A percentile compares a stretch with the other conserved stretches of the same genome.
Conservation (phyloP, 2,329 filamentous ascomycete species). For the Claviceps maximensis region DNA sequence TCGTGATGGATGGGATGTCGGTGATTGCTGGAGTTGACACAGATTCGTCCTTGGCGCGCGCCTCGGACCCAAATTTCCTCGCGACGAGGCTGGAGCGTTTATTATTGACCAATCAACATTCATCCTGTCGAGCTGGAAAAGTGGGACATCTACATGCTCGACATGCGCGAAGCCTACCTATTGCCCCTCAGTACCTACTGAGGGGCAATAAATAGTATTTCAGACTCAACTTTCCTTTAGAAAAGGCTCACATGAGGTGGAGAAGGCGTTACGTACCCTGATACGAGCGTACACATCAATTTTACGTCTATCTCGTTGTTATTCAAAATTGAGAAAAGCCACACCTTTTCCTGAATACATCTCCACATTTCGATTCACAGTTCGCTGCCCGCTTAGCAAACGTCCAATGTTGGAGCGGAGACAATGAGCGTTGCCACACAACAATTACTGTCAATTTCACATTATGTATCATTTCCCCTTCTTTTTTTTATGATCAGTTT, state of each 20-base stretch:
- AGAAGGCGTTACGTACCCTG: background rate
- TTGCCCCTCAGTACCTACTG: no score
- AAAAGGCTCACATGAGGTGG: background rate
- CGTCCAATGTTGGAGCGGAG: background rate
- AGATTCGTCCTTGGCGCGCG: slow-evolving; percentile 8
- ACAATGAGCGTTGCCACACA: background rate
- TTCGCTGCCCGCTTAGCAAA: background rate
- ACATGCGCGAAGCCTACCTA: no score
- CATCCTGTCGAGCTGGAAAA: background rate
- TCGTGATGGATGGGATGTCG: slow-evolving; percentile 3
- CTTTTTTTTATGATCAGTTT: background rate
- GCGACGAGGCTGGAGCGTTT: slow-evolving; percentile 20
- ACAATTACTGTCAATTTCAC: background rate
- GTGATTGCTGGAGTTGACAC: slow-evolving; percentile 4
- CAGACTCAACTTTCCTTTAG: background rate
- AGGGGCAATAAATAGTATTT: no score
- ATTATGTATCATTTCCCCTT: background rate
- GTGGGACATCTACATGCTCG: background rate
- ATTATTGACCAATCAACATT: slow-evolving; percentile 14
- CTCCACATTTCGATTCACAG: background rate
- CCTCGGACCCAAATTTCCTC: slow-evolving; percentile 21
- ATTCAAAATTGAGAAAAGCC: background rate
- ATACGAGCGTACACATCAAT: background rate
- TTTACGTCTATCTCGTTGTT: background rate
- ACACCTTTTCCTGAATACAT: background rate